Evolutionary conservation across 306 rosid species (phyloP), one percentile per base, ranked within the genome.

Genomic region (Abrus precatorius): DNA sequence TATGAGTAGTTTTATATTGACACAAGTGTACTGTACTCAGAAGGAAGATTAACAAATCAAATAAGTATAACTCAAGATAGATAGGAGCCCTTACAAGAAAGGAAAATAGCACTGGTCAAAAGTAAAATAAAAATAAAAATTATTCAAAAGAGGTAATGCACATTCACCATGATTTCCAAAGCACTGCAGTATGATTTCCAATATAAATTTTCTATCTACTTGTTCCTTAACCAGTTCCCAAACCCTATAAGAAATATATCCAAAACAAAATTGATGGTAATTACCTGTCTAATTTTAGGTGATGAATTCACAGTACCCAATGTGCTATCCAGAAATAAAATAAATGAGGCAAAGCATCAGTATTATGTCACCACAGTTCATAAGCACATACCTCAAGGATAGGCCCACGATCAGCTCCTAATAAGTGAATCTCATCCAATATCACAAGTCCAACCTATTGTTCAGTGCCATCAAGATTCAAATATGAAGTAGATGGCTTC

Each of bases 371-470:
- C 45, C 33, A 69, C 8, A 50, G 68, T 57, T 76, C 59, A 54
- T 44, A 77, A 59, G 62, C 40, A 81, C 45, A 47, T 95, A 92
- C 98, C 99, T 95, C 99, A 60, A 95, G 98, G 78, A 95, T 95
- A 30, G 99, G 99, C 54, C 99, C 99, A 69, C 98, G 95, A 82
- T 95, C 99, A 83, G 99, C 99, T 79, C 99, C 99, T 85, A 95
- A 69, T 77, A 95, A 89, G 87, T 95, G 99, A 84, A 95, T 93
- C 86, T 95, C 99, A 87, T 95, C 99, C 91, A 95, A 83, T 72
- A 95, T 88, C 88, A 95, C 55, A 66, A 95, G 97, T 36, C 98
- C 99, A 85, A 95, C 99, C 99, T 95, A 81, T 78, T 77, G 76
- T 79, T 61, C 72, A 85, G 72, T 68, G 54, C 76, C 77, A 72